Evolutionary conservation across 2,329 filamentous ascomycete genomes (phyloP).

Genomic region (Botrytis pseudocinerea): DNA sequence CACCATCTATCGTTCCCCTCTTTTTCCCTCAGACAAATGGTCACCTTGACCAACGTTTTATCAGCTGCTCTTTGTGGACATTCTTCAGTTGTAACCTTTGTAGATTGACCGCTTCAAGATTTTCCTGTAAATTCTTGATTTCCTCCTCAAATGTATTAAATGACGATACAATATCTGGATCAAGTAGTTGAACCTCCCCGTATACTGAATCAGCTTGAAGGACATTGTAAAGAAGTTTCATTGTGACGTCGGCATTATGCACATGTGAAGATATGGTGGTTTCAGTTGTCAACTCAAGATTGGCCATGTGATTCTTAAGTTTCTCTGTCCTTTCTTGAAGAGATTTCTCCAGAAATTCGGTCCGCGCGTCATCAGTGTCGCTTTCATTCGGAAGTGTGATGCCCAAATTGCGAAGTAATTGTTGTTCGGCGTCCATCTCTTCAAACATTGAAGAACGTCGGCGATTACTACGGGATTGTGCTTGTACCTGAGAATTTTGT

Average conservation of each 20-base stretch:
- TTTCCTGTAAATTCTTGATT: slow-evolving; percentile 44
- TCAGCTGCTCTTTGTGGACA: slow-evolving; percentile 51
- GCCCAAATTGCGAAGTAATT: slow-evolving; percentile 51
- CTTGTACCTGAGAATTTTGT: slow-evolving; percentile 26
- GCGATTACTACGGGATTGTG: slow-evolving; percentile 36
- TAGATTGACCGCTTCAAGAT: slow-evolving; percentile 42
- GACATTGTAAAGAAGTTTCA: slow-evolving; percentile 53
- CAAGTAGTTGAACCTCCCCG: slow-evolving; percentile 50
- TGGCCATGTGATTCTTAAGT: slow-evolving; percentile 47
- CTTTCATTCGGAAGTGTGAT: slow-evolving; percentile 46
- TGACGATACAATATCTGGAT: slow-evolving; percentile 54
- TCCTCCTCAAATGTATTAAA: slow-evolving; percentile 44
- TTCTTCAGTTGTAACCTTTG: slow-evolving; percentile 45
- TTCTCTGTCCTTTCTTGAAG: slow-evolving; percentile 46
- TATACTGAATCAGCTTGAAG: slow-evolving; percentile 55
- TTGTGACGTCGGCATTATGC: slow-evolving; percentile 49
- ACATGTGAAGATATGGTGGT: slow-evolving; percentile 45
- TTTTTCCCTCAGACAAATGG: slow-evolving; percentile 16
- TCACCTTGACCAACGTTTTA: slow-evolving; percentile 46
- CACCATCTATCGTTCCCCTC: background rate
- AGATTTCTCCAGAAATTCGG: slow-evolving; percentile 36
- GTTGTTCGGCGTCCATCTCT: slow-evolving; percentile 40
- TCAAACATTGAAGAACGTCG: slow-evolving; percentile 42
- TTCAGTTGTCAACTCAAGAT: slow-evolving; percentile 55
- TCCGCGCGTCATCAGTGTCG: slow-evolving; percentile 32